Percentiles rank a stretch among this genome's conserved stretches.
phyloP scores from a whole-genome alignment of 768 basidiomycete genomes.

The Chiua virens region DNA sequence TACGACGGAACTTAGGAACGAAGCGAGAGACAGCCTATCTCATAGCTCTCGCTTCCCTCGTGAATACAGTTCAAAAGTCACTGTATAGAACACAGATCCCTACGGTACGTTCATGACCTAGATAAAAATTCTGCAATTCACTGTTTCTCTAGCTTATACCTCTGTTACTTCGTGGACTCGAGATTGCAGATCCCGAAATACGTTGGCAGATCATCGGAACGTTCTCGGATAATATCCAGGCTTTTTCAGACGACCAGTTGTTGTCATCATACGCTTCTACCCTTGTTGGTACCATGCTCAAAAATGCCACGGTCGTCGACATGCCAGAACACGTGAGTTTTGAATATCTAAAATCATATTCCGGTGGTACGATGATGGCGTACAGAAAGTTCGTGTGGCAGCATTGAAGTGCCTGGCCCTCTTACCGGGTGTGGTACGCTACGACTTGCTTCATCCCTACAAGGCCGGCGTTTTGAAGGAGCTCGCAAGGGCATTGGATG shows the following conservation, averaged over 20 bases:
- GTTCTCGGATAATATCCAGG: conserved; percentile 67
- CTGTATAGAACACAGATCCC: conserved; percentile 71
- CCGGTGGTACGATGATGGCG: not conserved
- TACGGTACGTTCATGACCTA: conserved; percentile 37
- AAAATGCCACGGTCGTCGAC: conserved; percentile 50
- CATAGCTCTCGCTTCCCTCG: conserved; percentile 78
- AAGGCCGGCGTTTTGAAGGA: conserved; percentile 73
- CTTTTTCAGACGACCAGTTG: conserved; percentile 47
- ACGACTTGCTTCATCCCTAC: conserved; percentile 79
- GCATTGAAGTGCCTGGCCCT: conserved; percentile 74
- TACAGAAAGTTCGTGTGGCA: conserved; percentile 70
- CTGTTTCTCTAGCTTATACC: conserved; percentile 72
- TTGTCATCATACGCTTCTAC: conserved; percentile 71
- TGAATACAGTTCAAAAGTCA: conserved; percentile 76
- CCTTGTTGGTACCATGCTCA: conserved; percentile 71
- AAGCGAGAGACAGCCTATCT: conserved; percentile 67
- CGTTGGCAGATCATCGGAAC: conserved; percentile 81
- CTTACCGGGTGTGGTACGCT: conserved; percentile 76
- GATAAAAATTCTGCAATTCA: not conserved
- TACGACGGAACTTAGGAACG: conserved; percentile 38
- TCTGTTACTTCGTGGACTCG: conserved; percentile 80
- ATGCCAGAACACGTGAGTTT: conserved; percentile 58
- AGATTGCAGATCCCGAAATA: conserved; percentile 70
- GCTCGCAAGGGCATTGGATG: conserved; percentile 77
- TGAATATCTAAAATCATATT: not conserved